These are phyloP conservation scores for Chalciporus sp. DNA, from an alignment of 1,284 basidiomycete species.

Conservation along the genomic window DNA sequence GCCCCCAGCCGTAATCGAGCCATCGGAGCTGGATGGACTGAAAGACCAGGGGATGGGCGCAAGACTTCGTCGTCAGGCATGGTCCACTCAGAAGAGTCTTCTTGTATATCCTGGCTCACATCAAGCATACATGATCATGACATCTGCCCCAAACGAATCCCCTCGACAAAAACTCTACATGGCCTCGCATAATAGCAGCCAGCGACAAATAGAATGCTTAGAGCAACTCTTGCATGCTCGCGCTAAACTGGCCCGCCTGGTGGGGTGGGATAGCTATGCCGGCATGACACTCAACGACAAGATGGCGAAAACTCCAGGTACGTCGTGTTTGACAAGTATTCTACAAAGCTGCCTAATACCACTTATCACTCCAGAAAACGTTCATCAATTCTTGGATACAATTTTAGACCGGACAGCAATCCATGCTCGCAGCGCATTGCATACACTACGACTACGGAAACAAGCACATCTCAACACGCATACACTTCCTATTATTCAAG, in stretches of 20 bases:
- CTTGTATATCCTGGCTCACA: slow-evolving; percentile 81
- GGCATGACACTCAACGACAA: slow-evolving; percentile 88
- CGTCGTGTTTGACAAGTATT: slow-evolving; percentile 23
- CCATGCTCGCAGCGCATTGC: slow-evolving; percentile 72
- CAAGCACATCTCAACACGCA: slow-evolving; percentile 61
- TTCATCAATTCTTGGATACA: slow-evolving; percentile 79
- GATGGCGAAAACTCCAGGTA: slow-evolving; percentile 90
- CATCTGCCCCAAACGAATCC: slow-evolving; percentile 81
- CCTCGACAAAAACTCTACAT: slow-evolving; percentile 81
- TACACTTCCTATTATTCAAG: slow-evolving; percentile 69
- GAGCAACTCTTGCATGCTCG: slow-evolving; percentile 78
- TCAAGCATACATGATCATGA: slow-evolving; percentile 92
- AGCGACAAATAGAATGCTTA: slow-evolving; percentile 70
- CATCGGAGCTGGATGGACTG: slow-evolving; percentile 65
- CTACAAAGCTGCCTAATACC: slow-evolving; percentile 10
- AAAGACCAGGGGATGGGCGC: slow-evolving; percentile 73
- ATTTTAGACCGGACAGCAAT: slow-evolving; percentile 78
- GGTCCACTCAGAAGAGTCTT: slow-evolving; percentile 70
- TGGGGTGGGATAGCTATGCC: slow-evolving; percentile 83
- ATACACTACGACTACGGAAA: slow-evolving; percentile 73
- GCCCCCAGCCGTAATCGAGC: slow-evolving; percentile 66
- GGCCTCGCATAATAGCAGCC: slow-evolving; percentile 70
- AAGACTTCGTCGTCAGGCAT: slow-evolving; percentile 70
- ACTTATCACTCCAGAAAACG: slow-evolving; percentile 62
- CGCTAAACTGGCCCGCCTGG: slow-evolving; percentile 77